Percentiles rank a stretch among this genome's conserved stretches.
phyloP scores from a whole-genome alignment of 768 basidiomycete species.

The Leccinum imitatum region DNA sequence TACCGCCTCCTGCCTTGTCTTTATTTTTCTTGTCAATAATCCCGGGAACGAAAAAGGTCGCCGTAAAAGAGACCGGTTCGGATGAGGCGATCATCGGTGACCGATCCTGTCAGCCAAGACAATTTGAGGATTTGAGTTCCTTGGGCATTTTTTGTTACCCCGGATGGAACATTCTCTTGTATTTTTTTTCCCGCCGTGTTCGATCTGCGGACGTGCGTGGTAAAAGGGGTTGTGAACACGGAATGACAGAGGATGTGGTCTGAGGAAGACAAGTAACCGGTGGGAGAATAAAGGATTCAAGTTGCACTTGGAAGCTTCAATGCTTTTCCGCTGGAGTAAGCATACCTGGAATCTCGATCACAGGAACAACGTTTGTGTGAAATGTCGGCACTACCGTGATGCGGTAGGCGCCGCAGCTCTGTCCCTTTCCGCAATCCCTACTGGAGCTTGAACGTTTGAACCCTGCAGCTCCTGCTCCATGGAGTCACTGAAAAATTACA shows the following conservation, averaged over 20 bases:
- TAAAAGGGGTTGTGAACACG: conserved; percentile 75
- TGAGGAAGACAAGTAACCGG: conserved; percentile 64
- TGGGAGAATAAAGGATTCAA: conserved; percentile 51
- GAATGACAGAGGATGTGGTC: conserved; percentile 87
- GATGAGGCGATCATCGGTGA: neutral
- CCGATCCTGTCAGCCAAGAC: neutral
- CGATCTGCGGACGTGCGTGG: conserved; percentile 67
- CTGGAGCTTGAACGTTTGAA: conserved; percentile 39
- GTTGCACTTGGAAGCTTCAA: conserved; percentile 83
- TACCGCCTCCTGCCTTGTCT: neutral
- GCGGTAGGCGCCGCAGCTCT: neutral
- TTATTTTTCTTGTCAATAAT: neutral
- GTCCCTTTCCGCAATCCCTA: conserved; percentile 40
- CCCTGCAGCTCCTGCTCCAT: conserved; percentile 53
- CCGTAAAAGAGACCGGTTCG: neutral
- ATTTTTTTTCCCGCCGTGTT: neutral
- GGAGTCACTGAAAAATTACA: conserved; percentile 69
- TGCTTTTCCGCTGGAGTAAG: neutral
- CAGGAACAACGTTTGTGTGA: neutral
- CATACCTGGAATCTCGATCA: neutral
- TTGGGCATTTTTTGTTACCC: conserved; percentile 62
- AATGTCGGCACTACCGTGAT: neutral
- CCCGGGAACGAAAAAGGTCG: neutral
- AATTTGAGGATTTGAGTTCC: neutral
- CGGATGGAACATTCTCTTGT: conserved; percentile 56